A percentile compares a stretch with the other conserved stretches of the same genome.
Evolutionary conservation across 805 yeast species (phyloP).

Genomic region (Ogataea neopini): DNA sequence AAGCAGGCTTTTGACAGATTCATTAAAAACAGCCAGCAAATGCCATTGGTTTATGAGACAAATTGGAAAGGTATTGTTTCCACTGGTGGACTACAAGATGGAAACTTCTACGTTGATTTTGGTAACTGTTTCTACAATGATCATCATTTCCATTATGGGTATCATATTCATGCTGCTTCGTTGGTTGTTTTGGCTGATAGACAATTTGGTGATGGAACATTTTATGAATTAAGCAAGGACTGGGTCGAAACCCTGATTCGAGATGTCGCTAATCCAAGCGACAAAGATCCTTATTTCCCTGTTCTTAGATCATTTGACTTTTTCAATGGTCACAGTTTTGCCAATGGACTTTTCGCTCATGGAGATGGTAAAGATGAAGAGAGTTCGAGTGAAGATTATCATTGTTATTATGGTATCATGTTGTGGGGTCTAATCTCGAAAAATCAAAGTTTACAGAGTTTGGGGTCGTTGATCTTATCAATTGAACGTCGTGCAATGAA

Average conservation of each 20-base stretch:
- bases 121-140: constrained; percentile 82
- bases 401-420: constrained; percentile 67
- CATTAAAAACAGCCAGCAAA: constrained; percentile 63
- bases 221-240: constrained; percentile 48
- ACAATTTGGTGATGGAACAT: constrained; percentile 48
- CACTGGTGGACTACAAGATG: constrained; percentile 49
- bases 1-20: constrained; percentile 72
- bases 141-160: constrained; percentile 88
- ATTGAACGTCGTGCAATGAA: constrained; percentile 56
- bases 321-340: constrained; percentile 76
- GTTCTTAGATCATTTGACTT: constrained; percentile 67
- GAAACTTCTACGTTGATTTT: constrained; percentile 47
- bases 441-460: constrained; percentile 50
- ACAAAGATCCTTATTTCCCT: constrained; percentile 57
- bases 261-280: constrained; percentile 66
- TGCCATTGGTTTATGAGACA: constrained; percentile 77
- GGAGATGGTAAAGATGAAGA: constrained; percentile 75
- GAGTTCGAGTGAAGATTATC: constrained; percentile 69
- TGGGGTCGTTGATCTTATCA: constrained; percentile 61
- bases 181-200: constrained; percentile 67
- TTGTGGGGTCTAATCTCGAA: constrained; percentile 65
- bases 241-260: constrained; percentile 65
- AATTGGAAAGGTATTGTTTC: constrained; percentile 80
- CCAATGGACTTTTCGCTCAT: constrained; percentile 61
- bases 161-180: constrained; percentile 81